A percentile compares a stretch with the other conserved stretches of the same genome.
Evolutionary conservation across 108 stramenopile genomes (phyloP).

Genomic region (Nitzschia sp.): DNA sequence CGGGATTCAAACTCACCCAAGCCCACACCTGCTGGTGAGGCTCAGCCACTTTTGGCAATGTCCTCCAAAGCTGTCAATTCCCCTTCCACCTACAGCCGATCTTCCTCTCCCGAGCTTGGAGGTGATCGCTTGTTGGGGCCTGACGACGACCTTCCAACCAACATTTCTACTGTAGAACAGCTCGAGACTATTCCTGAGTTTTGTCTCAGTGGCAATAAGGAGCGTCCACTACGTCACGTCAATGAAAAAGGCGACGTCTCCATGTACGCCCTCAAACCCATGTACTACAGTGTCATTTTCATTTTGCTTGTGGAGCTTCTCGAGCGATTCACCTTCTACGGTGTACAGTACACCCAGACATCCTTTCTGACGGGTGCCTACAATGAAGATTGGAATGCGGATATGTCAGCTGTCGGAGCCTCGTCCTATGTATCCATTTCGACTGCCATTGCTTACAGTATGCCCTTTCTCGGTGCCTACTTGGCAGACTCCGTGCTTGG

Average conservation of each 20-base stretch:
- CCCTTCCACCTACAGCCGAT: conserved; percentile 29
- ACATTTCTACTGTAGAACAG: conserved; percentile 42
- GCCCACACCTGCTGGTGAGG: not conserved
- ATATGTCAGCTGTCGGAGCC: conserved; percentile 59
- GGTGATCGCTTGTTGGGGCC: not conserved
- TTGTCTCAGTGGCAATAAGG: conserved; percentile 44
- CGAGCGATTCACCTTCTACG: conserved; percentile 82
- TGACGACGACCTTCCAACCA: conserved; percentile 41
- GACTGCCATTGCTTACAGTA: conserved; percentile 81
- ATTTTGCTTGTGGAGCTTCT: conserved; percentile 80
- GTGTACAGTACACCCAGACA: conserved; percentile 81
- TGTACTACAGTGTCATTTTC: conserved; percentile 65
- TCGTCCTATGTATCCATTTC: conserved; percentile 72
- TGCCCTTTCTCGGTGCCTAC: conserved; percentile 78
- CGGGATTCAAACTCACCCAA: too few species aligned
- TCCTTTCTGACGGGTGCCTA: conserved; percentile 80
- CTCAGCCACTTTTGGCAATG: not conserved
- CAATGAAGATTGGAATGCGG: conserved; percentile 74
- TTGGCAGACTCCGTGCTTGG: conserved; percentile 76
- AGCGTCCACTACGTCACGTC: conserved; percentile 59
- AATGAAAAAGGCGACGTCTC: conserved; percentile 51
- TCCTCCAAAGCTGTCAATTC: conserved; percentile 29
- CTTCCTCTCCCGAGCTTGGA: conserved; percentile 25
- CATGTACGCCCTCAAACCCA: conserved; percentile 62
- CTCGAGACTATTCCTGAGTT: conserved; percentile 37